phyloP scores from a whole-genome alignment of 2,329 filamentous ascomycete genomes.

The Bisporella sp. region DNA sequence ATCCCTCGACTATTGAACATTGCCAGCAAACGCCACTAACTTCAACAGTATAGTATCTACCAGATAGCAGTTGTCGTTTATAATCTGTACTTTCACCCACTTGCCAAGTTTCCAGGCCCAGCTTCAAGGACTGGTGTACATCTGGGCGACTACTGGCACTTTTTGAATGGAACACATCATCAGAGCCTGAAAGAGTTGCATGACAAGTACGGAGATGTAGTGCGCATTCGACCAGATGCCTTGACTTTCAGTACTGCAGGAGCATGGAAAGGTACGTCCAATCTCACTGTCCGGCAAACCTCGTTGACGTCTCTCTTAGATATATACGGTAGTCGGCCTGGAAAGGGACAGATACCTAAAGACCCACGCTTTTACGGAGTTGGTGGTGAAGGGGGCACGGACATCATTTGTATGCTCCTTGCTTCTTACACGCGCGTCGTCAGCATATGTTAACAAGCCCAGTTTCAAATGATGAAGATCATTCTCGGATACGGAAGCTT shows the following conservation, averaged over 20 bases:
- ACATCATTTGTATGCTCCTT: background rate
- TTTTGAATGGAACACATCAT: background rate
- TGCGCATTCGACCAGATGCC: slow-evolving; percentile 3
- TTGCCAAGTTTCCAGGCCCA: slow-evolving; percentile 5
- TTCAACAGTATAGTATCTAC: background rate
- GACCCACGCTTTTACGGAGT: background rate
- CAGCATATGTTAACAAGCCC: too few relatives aligned
- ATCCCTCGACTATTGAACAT: too few relatives aligned
- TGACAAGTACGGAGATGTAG: slow-evolving; percentile 6
- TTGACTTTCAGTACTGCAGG: background rate
- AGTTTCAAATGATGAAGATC: slow-evolving; percentile 19
- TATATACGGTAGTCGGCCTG: background rate
- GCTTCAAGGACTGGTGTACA: background rate
- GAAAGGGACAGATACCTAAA: background rate
- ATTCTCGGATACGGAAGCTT: slow-evolving; percentile 19
- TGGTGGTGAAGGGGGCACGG: background rate
- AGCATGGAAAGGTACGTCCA: slow-evolving; percentile 4
- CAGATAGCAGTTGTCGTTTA: background rate
- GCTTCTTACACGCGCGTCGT: too few relatives aligned
- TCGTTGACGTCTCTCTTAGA: background rate
- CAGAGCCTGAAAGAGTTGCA: background rate
- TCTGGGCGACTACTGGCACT: background rate
- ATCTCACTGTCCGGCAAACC: background rate
- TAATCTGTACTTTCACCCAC: slow-evolving; percentile 6
- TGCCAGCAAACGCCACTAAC: too few relatives aligned